Evolutionary conservation across 2,329 filamentous ascomycete species (phyloP), one percentile per base, ranked within the genome.

Genomic region (Ophiostoma pallidulum): DNA sequence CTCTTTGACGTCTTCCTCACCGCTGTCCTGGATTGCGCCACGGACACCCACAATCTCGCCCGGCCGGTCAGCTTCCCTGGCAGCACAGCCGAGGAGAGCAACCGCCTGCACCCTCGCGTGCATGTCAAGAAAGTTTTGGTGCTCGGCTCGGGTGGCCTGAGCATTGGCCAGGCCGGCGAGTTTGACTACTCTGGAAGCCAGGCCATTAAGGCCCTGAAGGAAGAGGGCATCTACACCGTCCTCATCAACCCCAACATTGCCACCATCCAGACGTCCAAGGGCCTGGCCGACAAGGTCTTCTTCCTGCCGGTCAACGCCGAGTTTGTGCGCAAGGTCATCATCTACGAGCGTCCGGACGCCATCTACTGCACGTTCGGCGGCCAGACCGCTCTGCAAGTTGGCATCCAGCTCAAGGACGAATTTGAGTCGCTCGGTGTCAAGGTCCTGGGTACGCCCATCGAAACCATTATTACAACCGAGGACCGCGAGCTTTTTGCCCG

Each of bases 191-290:
- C 92, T 46, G 92, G 92, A 54, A 94, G 86, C 66, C 92, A 98
- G 67, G 92, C 91, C 39, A 97, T 98, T 74, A 98, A 98, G 73
- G 92, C 92, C 32, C 64, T 98, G 59, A 97, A 97, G 69, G 86
- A 97, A 65, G 92, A 97, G 68, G 91, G 90, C 52, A 96, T 97
- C 59, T 97, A 96, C 72, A 96, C 92, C 3, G 84, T 98, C 54
- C 74, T 98, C 54, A 97, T 98, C 75, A 98, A 98, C 70, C 92
- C 92, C 49, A 98, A 98, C 64, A 97, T 98, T 63, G 92, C 92
- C 56, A 98, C 92, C 0, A 97, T 97, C 53, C 92, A 98, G 66
- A 98, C 92, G 4, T 97, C 92, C 45, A 96, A 96, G 70, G 92
- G 92, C 55, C 73, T 98, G 45, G 92, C 92, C 13, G 92, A 98